These are phyloP conservation scores for Plasmodium vinckei DNA, from an alignment of 169 alveolate genomes.

Conservation along the genomic window DNA sequence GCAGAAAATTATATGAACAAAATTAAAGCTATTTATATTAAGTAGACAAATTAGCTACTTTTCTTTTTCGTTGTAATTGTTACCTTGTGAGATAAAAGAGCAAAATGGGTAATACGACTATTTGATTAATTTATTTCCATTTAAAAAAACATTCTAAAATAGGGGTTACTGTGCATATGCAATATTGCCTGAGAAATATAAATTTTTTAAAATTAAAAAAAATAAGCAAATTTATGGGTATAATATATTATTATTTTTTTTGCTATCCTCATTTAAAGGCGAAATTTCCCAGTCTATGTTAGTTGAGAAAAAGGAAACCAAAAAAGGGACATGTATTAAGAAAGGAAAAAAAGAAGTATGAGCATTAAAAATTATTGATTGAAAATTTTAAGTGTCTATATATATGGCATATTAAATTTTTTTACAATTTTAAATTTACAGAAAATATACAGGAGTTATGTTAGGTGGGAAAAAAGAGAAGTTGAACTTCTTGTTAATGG, in stretches of 20 bases:
- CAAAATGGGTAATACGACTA: no score
- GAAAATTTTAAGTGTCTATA: neutral
- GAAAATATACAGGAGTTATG: slow-evolving; percentile 26
- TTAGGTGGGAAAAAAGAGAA: slow-evolving; percentile 40
- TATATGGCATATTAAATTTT: neutral
- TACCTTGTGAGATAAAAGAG: no score
- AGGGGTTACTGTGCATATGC: no score
- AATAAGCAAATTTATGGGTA: no score
- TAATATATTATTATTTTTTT: neutral
- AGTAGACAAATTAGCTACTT: no score
- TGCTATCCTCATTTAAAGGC: slow-evolving; percentile 3
- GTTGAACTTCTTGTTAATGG: slow-evolving; percentile 23
- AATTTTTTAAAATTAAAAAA: neutral
- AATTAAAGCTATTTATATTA: no score
- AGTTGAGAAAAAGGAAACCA: slow-evolving; percentile 6
- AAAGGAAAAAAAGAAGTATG: slow-evolving; percentile 5
- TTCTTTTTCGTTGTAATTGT: no score
- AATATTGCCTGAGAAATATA: no score
- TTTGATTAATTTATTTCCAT: no score
- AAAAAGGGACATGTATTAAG: neutral
- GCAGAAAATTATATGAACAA: no score
- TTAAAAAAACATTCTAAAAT: no score
- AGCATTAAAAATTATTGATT: no score
- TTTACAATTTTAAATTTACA: neutral
- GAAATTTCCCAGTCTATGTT: neutral